Evolutionary conservation across 2,329 filamentous ascomycete genomes (phyloP), one percentile per base, ranked within the genome.

Genomic region (Meredithiella fracta): DNA sequence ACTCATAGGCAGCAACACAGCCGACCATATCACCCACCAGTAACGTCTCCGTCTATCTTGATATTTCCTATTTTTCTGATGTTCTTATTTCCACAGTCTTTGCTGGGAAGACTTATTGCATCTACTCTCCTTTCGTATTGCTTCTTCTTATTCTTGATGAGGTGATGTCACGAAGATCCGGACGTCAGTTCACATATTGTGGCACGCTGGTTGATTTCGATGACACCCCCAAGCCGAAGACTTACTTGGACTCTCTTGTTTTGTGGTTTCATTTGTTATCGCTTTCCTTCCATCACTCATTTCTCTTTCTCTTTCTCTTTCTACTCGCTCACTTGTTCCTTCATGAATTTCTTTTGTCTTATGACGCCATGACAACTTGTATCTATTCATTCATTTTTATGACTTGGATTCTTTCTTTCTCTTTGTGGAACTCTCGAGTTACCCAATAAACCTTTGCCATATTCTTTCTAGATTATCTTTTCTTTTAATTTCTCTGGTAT

Each of bases 241-340:
- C 29, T 51, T 50, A n/a, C 26, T 38, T 31, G 23, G 38, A 34
- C n/a, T 34, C 5, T 34, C 29, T 11, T 34, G 11, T 34, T 42
- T 31, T 8, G 15, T 20, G 15, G 6, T 40, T 47, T 56, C 23
- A 15, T 17, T 2, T 26, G 34, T 52, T 22, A 14, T 31, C 34
- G 49, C 20, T 55, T 55, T 54, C 7, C 51, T 44, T 47, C 37
- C 29, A 25, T 51, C 23, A 23, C 49, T 42, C 31, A 20, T 25
- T 56, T 51, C 53, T 61, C 59, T 63, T 60, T 60, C 66, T 63
- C 63, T 61, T 62, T 62, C 54, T 60, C 60, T 56, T 56, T 31
- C n/a, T n/a, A n/a, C n/a, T n/a, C n/a, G n/a, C n/a, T n/a, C n/a
- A n/a, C n/a, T n/a, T n/a, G n/a, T n/a, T n/a, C 50, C 25, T 51